phyloP scores from a whole-genome alignment of 768 basidiomycete species.

The Mycena polygramma region DNA sequence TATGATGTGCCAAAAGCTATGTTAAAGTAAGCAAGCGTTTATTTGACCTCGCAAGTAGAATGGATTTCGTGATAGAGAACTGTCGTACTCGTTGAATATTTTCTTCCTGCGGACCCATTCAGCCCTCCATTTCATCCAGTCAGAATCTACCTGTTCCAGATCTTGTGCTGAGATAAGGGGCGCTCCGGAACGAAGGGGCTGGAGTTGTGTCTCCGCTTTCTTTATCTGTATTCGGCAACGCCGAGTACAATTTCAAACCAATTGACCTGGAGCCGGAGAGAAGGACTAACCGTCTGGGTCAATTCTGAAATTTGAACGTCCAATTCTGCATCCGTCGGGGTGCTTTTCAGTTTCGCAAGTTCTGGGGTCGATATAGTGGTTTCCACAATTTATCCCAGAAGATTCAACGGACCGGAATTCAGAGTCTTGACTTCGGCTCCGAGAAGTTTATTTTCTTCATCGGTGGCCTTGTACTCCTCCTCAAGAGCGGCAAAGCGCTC shows the following conservation, averaged over 20 bases:
- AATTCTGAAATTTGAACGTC: constrained; percentile 64
- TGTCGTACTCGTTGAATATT: constrained; percentile 78
- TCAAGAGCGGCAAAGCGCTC: constrained; percentile 74
- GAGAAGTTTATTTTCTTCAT: constrained; percentile 71
- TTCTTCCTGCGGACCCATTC: constrained; percentile 87
- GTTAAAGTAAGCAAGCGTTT: constrained; percentile 6
- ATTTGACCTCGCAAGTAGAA: background rate
- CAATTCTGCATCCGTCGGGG: constrained; percentile 80
- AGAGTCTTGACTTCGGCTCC: constrained; percentile 64
- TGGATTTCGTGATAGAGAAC: constrained; percentile 1
- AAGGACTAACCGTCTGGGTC: constrained; percentile 61
- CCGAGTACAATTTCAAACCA: constrained; percentile 24
- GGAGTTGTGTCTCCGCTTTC: constrained; percentile 62
- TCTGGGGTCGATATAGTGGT: constrained; percentile 56
- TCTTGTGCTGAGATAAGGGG: constrained; percentile 80
- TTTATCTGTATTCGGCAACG: constrained; percentile 56
- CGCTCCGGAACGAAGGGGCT: constrained; percentile 76
- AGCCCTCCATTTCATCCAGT: constrained; percentile 84
- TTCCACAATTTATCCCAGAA: background rate
- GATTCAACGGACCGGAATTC: constrained; percentile 53
- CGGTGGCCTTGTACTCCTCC: constrained; percentile 64
- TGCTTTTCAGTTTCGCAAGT: constrained; percentile 69
- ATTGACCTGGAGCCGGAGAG: constrained; percentile 20
- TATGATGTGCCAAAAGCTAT: constrained; percentile 81
- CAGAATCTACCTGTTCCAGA: constrained; percentile 72